Percentiles rank a stretch among this genome's conserved stretches.
phyloP scores from a whole-genome alignment of 1,284 basidiomycete species.

The Quambalaria eucalypti region DNA sequence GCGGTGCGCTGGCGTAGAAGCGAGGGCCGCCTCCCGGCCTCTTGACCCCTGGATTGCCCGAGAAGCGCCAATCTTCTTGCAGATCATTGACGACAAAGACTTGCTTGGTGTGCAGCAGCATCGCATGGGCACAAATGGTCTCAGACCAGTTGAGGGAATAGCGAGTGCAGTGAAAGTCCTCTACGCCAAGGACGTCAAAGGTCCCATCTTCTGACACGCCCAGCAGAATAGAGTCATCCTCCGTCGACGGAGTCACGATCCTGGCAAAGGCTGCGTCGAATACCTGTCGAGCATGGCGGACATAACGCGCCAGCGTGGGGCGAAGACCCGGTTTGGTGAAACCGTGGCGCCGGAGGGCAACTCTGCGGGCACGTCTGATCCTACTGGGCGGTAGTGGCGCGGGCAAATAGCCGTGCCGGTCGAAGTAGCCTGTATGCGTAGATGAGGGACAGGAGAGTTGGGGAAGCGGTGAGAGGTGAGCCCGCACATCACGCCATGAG shows the following conservation, averaged over 20 bases:
- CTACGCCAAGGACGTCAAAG: not conserved
- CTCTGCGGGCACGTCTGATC: not conserved
- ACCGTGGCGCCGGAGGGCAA: not conserved
- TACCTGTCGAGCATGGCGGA: not conserved
- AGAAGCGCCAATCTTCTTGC: conserved; percentile 26
- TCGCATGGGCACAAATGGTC: conserved; percentile 23
- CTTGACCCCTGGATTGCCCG: conserved; percentile 6
- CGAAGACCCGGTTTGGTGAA: not conserved
- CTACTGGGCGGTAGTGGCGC: not conserved
- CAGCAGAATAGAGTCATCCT: not conserved
- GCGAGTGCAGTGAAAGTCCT: not conserved
- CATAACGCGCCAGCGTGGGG: not conserved
- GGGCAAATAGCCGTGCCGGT: not conserved
- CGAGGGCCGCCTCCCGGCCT: not conserved
- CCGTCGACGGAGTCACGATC: not conserved
- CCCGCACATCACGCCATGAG: too few relatives aligned
- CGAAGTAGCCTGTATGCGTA: not conserved
- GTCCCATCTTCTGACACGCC: not conserved
- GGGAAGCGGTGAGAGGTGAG: too few relatives aligned
- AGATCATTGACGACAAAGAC: conserved; percentile 22
- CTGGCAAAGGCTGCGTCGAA: not conserved
- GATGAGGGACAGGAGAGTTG: not conserved
- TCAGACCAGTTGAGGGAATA: not conserved
- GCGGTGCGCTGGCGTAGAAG: conserved; percentile 32
- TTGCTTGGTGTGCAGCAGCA: conserved; percentile 23